Conservation (phyloP, 495 filamentous ascomycete species). For the Podospora anserina region DNA sequence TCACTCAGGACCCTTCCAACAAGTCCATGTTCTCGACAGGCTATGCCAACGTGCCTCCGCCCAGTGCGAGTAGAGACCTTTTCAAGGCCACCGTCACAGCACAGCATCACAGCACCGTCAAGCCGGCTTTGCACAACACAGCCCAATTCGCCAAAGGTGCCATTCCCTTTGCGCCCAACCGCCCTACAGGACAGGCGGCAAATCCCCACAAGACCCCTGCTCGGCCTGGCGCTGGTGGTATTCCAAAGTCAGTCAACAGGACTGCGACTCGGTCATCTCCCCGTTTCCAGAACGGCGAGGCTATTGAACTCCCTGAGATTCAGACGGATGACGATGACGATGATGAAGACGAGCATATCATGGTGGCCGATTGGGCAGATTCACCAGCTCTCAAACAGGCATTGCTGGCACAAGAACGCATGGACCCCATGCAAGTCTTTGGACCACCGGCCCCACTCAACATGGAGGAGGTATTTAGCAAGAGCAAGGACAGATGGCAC, state of each 20-base stretch:
- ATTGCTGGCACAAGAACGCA: conserved; percentile 70
- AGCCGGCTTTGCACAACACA: conserved; percentile 69
- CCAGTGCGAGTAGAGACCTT: conserved; percentile 36
- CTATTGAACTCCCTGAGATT: conserved; percentile 83
- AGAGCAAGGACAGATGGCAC: conserved; percentile 73
- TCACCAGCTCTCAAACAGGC: conserved; percentile 69
- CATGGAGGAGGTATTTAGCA: conserved; percentile 92
- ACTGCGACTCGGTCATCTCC: conserved; percentile 65
- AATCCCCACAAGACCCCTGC: conserved; percentile 59
- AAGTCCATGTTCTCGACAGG: conserved; percentile 63
- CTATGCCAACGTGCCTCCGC: conserved; percentile 57
- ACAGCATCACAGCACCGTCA: conserved; percentile 55
- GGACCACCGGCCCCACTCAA: conserved; percentile 79
- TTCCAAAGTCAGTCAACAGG: conserved; percentile 45
- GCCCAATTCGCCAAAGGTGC: conserved; percentile 79
- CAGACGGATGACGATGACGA: conserved; percentile 83
- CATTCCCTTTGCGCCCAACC: conserved; percentile 78
- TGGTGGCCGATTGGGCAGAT: conserved; percentile 77
- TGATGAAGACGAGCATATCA: conserved; percentile 56
- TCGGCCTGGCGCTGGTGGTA: conserved; percentile 42
- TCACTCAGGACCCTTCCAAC: conserved; percentile 52
- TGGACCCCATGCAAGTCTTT: conserved; percentile 85
- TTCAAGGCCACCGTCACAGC: conserved; percentile 50
- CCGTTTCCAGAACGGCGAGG: conserved; percentile 73
- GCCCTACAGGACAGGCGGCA: conserved; percentile 41